phyloP scores from a whole-genome alignment of 164 flowering plant genomes.

The Magnolia kwangsiensis region DNA sequence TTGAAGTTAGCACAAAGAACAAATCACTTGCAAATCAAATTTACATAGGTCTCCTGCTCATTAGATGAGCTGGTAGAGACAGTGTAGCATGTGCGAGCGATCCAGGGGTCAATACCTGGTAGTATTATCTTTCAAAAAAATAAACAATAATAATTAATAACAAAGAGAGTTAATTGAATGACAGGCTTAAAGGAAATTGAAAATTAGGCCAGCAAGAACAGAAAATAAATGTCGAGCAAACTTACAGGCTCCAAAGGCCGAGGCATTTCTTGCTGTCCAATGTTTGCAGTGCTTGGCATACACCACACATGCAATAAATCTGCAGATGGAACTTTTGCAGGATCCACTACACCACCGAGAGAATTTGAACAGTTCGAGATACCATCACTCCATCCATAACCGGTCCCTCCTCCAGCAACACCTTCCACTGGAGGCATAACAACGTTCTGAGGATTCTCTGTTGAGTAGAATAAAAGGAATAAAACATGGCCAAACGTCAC shows the following conservation, averaged over 20 bases:
- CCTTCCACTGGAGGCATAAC: constrained; percentile 87
- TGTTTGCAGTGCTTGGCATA: constrained; percentile 89
- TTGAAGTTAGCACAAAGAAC: background rate
- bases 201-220: background rate
- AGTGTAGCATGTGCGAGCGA: too few species aligned
- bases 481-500: background rate
- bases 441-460: constrained; percentile 18
- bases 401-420: constrained; percentile 95
- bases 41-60: background rate
- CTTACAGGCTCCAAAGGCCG: constrained; percentile 73
- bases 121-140: too few species aligned
- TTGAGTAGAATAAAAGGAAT: constrained; percentile 10
- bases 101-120: too few species aligned
- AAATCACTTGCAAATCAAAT: background rate
- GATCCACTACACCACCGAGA: constrained; percentile 58
- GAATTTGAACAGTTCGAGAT: constrained; percentile 27
- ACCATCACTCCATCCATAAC: constrained; percentile 92
- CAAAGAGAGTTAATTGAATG: background rate
- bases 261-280: constrained; percentile 86
- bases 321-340: constrained; percentile 61
- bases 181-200: background rate
- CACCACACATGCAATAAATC: constrained; percentile 88
- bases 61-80: background rate
- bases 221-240: background rate
- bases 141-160: background rate